Evolutionary conservation across 2,329 filamentous ascomycete genomes (phyloP), one percentile per base, ranked within the genome.

Genomic region (Gremmenia infestans): DNA sequence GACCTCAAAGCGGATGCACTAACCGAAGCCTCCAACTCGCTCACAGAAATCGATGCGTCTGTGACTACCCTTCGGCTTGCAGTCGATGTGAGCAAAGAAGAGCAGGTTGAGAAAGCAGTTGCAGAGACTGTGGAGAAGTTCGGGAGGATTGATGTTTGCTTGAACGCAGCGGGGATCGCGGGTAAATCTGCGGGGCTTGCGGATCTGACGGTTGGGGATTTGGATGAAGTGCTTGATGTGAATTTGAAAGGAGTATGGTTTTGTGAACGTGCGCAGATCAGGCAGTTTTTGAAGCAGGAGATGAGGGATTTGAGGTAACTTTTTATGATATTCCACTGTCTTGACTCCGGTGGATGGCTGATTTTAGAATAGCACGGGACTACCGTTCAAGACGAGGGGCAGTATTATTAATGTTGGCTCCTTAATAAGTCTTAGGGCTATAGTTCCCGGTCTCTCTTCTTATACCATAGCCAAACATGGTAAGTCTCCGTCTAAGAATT

Each of bases 81-180:
- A 15, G 32, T 37, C 2, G 55, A 67, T 23, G 57, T 55, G n/a
- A 60, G 54, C 36, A 23, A 46, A 17, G 65, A 65, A 50, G n/a
- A 40, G 3, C 57, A 58, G 19, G 48, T 67, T 17, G 55, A 65
- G 5, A 40, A 17, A 4, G 63, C 63, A 3, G 55, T 65, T 2
- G n/a, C 37, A 6, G 25, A 56, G n/a, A 73, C 76, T 11, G 66
- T 82, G n/a, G 62, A 71, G n/a, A 71, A 71, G 35, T 79, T 79
- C 52, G 81, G 80, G 4, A 74, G 74, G 51, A 73, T 83, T 8
- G 77, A 82, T 61, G 76, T 79, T 4, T 78, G 79, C 22, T 79
- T 78, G 7, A 82, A 84, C 52, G 72, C 80, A 3, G 81, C 81
- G 0, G 65, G 65, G 1, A 57, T 67, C 17, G 8, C 11, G 0